Base-by-base conservation (phyloP, 2,329 filamentous ascomycete genomes). In the Orbilia ellipsospora region DNA sequence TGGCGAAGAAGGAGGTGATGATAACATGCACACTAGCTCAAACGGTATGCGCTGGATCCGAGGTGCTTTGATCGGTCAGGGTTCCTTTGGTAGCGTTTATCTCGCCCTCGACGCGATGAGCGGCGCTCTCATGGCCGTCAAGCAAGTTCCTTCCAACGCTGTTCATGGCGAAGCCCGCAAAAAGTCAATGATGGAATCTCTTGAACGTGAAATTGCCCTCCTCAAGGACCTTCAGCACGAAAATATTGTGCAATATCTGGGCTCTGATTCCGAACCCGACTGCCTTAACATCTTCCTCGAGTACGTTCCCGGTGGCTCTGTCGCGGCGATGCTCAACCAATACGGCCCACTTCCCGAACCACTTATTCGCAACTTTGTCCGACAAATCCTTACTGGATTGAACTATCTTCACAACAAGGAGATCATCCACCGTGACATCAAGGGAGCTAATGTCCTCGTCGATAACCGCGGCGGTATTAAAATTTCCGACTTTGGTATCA, bases 41-140 rank as follows among this genome's bases (percentile, higher is more conserved):
- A 94, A 96, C 78, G 94, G 97, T 77, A 92, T 94, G 84, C 96
- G 97, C 83, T 99, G 96, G 92, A 98, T 99, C 93, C 97, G 98
- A 85, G 95, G 95, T 81, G 94, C 94, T 36, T 86, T 98, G 77
- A 99, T 99, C 78, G 95, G 95, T 36, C 93, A 97, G 83, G 95
- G 95, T 77, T 97, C 94, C 3, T 99, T 99, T 80, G 95, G 95
- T 80, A 94, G 90, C 79, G 95, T 99, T 63, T 99, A 96, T 83
- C 87, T 99, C 57, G 95, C 95, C 26, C 87, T 99, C 36, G 95
- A 99, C 82, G 92, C 95, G 60, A 91, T 99, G 65, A 99, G 95
- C 16, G 95, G 94, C 80, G 95, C 98, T 83, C 90, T 99, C 51
- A 93, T 99, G 85, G 95, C 95, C 20, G 95, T 99, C 74, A 99